Evolutionary conservation across 2,329 filamentous ascomycete genomes (phyloP).

Genomic region (Aspergillus pseudoterreus): DNA sequence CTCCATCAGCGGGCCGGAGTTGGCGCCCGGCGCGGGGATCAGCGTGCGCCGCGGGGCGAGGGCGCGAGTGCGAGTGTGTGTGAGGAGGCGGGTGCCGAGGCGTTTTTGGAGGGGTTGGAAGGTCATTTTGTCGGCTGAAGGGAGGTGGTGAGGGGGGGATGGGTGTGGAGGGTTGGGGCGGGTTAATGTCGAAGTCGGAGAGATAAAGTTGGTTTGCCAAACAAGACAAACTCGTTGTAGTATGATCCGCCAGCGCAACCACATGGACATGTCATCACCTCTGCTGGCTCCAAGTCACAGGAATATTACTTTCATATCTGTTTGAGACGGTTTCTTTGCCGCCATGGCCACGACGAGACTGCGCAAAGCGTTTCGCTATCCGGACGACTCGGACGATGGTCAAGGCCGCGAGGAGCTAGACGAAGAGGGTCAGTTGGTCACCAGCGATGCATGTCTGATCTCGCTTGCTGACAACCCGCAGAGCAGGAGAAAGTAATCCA

Average conservation of each 20-base stretch:
- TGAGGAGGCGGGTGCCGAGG: conserved; percentile 15
- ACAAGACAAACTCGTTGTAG: conserved; percentile 14
- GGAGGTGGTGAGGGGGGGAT: neutral
- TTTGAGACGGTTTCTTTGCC: neutral
- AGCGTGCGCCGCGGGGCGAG: conserved; percentile 37
- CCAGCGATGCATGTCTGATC: conserved; percentile 2
- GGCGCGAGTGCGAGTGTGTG: conserved; percentile 9
- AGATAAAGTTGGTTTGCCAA: conserved; percentile 8
- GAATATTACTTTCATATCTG: too few relatives aligned
- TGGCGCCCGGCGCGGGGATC: conserved; percentile 48
- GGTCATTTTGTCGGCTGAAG: conserved; percentile 9
- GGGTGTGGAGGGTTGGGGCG: neutral
- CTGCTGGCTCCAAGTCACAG: too few relatives aligned
- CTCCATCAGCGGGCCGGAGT: conserved; percentile 50
- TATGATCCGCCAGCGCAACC: too few relatives aligned
- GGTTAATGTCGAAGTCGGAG: too few relatives aligned
- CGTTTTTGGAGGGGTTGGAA: conserved; percentile 15
- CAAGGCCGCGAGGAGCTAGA: conserved; percentile 64
- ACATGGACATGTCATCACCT: neutral
- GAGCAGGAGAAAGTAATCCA: conserved; percentile 43
- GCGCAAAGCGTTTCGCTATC: conserved; percentile 75
- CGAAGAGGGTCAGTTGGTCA: conserved; percentile 60
- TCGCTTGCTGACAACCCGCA: conserved; percentile 12
- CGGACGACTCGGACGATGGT: conserved; percentile 55
- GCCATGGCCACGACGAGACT: conserved; percentile 60